These are phyloP conservation scores for Xylaria acuta DNA, from an alignment of 495 filamentous ascomycete species.

Conservation along the genomic window DNA sequence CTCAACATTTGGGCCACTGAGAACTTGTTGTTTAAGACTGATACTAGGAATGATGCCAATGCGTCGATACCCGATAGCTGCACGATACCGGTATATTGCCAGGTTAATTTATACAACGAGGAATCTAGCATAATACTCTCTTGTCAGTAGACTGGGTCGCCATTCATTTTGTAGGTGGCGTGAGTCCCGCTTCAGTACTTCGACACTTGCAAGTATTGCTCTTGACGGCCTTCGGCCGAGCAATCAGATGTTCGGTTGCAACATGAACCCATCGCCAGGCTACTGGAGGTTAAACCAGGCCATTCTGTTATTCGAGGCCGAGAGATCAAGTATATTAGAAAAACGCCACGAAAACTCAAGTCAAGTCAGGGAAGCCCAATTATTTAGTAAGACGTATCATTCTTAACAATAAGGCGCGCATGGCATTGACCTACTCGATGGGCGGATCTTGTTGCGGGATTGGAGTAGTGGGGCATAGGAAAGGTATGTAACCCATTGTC, in stretches of 20 bases:
- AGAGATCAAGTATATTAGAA: not conserved
- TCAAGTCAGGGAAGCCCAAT: no score
- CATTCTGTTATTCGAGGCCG: not conserved
- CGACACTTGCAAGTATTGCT: not conserved
- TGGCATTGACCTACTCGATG: no score
- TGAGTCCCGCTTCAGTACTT: not conserved
- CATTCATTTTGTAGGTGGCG: not conserved
- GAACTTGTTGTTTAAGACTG: not conserved
- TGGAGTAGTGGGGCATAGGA: no score
- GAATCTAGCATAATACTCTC: not conserved
- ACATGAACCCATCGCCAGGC: not conserved
- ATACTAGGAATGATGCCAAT: not conserved
- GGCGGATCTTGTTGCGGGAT: no score
- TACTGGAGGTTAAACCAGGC: not conserved
- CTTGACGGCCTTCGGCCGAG: not conserved
- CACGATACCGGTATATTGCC: not conserved
- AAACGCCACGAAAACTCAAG: not conserved
- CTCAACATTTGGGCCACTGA: not conserved
- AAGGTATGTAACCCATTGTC: no score
- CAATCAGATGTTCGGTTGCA: not conserved
- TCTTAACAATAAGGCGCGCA: no score
- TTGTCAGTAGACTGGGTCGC: not conserved
- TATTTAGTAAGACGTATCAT: no score
- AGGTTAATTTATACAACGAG: not conserved
- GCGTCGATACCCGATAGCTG: conserved; percentile 1